These are phyloP conservation scores for Naegleria gruberi DNA, from an alignment of 208 protist genomes.

Conservation along the genomic window DNA sequence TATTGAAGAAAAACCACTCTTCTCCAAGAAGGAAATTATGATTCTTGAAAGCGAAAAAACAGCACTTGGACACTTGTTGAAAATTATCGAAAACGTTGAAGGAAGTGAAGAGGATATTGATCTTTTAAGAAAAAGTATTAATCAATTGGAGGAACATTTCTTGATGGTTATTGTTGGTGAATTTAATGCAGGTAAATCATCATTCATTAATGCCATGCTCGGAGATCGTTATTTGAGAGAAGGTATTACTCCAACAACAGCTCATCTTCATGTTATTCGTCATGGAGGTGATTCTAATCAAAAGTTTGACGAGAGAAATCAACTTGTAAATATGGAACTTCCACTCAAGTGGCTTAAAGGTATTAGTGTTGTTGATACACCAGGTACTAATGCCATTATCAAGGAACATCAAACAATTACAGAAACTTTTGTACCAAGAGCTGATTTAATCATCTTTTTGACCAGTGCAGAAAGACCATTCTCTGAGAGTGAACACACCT, in stretches of 20 bases:
- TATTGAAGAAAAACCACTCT: not conserved
- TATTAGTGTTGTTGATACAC: constrained; percentile 37
- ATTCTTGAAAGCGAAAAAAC: constrained; percentile 6
- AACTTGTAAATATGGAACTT: not conserved
- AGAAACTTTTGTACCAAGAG: constrained; percentile 13
- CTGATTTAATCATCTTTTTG: constrained; percentile 21
- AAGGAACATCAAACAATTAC: constrained; percentile 24
- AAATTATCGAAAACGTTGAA: not conserved
- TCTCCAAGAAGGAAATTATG: not conserved
- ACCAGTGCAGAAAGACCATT: constrained; percentile 23
- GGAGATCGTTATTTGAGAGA: constrained; percentile 20
- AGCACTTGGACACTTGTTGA: not conserved
- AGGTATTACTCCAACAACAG: constrained; percentile 21
- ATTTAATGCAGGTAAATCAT: constrained; percentile 35
- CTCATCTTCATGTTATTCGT: not conserved
- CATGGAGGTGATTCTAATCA: not conserved
- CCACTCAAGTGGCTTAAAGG: constrained; percentile 13
- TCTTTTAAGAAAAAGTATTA: not conserved
- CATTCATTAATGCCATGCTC: constrained; percentile 35
- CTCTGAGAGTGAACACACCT: constrained; percentile 2
- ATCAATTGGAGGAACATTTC: constrained; percentile 20
- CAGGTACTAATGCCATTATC: constrained; percentile 37
- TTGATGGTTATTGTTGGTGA: constrained; percentile 35
- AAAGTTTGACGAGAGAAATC: not conserved
- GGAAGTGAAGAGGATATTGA: constrained; percentile 14